Percentiles rank a stretch among this genome's conserved stretches.
phyloP scores from a whole-genome alignment of 495 filamentous ascomycete genomes.

The Astrothelium macrocarpum region DNA sequence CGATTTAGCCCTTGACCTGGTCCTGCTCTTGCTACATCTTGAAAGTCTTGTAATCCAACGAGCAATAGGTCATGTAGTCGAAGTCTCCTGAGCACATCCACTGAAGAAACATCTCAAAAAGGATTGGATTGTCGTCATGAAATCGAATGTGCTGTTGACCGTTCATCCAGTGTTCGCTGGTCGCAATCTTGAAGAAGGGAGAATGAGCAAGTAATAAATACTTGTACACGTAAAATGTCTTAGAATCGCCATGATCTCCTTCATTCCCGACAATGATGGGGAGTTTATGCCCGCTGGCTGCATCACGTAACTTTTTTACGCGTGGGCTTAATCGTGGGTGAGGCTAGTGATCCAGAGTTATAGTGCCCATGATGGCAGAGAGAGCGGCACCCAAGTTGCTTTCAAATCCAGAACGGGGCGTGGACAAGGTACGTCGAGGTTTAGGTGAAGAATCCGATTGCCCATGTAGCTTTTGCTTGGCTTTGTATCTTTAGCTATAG shows the following conservation, averaged over 20 bases:
- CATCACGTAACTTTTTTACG: background rate
- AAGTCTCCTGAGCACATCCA: constrained; percentile 16
- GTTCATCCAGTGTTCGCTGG: constrained; percentile 11
- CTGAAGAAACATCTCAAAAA: constrained; percentile 11
- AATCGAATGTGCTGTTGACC: constrained; percentile 2
- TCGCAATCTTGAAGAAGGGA: constrained; percentile 15
- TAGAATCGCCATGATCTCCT: background rate
- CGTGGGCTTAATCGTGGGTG: background rate
- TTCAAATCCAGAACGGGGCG: too few species aligned
- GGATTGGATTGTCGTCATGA: constrained; percentile 6
- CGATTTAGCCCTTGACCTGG: too few species aligned
- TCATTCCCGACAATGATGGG: constrained; percentile 15
- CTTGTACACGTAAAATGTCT: constrained; percentile 10
- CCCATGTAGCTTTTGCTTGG: too few species aligned
- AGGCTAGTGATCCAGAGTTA: too few species aligned
- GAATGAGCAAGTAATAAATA: constrained; percentile 5
- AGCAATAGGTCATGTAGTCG: background rate
- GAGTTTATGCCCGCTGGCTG: background rate
- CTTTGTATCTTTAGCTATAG: too few species aligned
- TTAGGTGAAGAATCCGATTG: too few species aligned
- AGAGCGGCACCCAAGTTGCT: too few species aligned
- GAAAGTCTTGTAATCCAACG: background rate
- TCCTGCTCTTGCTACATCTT: background rate
- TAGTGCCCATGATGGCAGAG: too few species aligned
- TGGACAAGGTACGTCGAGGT: too few species aligned